Evolutionary conservation across 441 rosid species (phyloP).

Genomic region (Metrosideros polymorpha): DNA sequence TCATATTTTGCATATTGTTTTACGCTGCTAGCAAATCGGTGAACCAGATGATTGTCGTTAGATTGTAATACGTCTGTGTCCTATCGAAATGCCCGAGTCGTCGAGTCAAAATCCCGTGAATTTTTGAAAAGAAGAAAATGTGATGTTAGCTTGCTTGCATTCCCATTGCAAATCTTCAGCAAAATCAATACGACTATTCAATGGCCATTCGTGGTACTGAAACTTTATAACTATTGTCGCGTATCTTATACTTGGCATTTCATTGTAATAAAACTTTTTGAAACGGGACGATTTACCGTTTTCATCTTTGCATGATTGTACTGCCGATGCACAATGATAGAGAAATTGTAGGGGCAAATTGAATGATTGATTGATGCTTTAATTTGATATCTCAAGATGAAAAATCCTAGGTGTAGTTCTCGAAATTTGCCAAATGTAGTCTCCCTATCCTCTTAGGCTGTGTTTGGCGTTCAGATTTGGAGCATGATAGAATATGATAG

Average conservation of each 20-base stretch:
- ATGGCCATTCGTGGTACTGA: neutral
- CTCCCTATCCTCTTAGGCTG: neutral
- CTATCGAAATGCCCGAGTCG: neutral
- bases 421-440: neutral
- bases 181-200: neutral
- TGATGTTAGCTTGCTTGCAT: neutral
- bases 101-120: neutral
- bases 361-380: neutral
- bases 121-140: neutral
- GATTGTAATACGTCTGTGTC: neutral
- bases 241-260: too few species aligned
- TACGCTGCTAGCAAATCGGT: neutral
- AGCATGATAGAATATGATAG: too few species aligned
- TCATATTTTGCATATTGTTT: neutral
- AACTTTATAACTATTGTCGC: too few species aligned
- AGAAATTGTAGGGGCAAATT: neutral
- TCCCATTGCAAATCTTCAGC: neutral
- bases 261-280: too few species aligned
- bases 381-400: neutral
- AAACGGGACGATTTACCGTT: neutral
- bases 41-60: neutral
- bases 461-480: too few species aligned
- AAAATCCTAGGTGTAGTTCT: neutral
- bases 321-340: neutral
- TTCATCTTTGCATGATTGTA: neutral